These are phyloP conservation scores for Amanita phalloides DNA, from an alignment of 768 basidiomycete species.

Conservation along the genomic window DNA sequence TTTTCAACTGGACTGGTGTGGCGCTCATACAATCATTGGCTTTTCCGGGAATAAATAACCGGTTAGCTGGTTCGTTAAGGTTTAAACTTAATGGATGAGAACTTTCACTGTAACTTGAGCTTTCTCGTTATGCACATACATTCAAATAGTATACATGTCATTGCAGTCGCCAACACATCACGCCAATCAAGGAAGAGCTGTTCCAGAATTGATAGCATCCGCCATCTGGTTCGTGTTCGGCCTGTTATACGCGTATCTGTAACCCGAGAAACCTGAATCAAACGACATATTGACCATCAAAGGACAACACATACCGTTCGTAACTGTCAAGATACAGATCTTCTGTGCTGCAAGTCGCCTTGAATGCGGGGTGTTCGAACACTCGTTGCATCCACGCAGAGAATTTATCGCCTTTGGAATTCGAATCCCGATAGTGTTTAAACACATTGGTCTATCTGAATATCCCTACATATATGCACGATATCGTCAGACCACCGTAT, in stretches of 20 bases:
- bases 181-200: conserved; percentile 41
- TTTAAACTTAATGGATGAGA: no score
- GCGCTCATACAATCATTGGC: no score
- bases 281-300: neutral
- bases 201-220: conserved; percentile 56
- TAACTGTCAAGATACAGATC: conserved; percentile 58
- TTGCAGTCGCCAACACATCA: no score
- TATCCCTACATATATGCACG: conserved; percentile 48
- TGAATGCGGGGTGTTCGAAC: conserved; percentile 52
- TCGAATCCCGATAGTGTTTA: conserved; percentile 60
- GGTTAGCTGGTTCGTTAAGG: no score
- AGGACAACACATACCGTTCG: conserved; percentile 16
- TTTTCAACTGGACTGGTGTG: no score
- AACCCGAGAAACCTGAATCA: no score
- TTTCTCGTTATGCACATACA: no score
- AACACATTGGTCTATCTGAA: conserved; percentile 57
- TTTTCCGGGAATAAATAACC: no score
- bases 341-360: conserved; percentile 57
- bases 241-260: no score
- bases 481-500: conserved; percentile 17
- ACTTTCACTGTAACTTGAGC: no score
- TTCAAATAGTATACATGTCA: no score
- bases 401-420: conserved; percentile 33
- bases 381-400: conserved; percentile 43
- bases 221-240: no score